Percentiles rank a stretch among this genome's conserved stretches.
Conservation (phyloP, 495 filamentous ascomycete species). For the Parathielavia appendiculata region DNA sequence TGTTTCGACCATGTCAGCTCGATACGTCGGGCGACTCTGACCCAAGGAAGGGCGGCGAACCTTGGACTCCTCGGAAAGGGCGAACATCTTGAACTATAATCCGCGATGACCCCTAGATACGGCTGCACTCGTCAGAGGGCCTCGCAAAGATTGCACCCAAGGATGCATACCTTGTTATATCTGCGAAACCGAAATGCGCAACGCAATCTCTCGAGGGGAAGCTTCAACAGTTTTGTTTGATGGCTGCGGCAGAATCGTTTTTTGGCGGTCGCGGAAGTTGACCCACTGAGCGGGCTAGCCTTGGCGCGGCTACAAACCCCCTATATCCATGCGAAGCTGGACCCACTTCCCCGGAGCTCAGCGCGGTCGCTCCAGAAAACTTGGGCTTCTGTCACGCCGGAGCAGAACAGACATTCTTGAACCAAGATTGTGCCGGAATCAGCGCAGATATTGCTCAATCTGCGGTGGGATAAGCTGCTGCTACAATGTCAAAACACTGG, state of each 20-base stretch:
- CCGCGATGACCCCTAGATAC: neutral
- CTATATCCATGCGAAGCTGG: neutral
- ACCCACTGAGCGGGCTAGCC: neutral
- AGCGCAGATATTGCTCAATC: neutral
- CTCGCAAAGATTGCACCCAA: neutral
- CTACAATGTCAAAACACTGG: slow-evolving; percentile 59
- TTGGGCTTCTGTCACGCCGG: neutral
- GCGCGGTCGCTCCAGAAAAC: neutral
- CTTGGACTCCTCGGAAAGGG: slow-evolving; percentile 96
- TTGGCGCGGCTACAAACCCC: slow-evolving; percentile 8
- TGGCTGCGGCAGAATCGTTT: slow-evolving; percentile 20
- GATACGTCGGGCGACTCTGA: neutral
- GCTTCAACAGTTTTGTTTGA: neutral
- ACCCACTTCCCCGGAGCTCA: neutral
- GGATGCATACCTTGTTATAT: neutral
- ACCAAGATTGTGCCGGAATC: neutral
- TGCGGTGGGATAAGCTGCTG: neutral
- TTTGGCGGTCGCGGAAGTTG: slow-evolving; percentile 12
- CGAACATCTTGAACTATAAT: slow-evolving; percentile 54
- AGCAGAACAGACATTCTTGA: neutral
- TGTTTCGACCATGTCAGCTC: slow-evolving; percentile 33
- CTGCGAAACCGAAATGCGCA: slow-evolving; percentile 3
- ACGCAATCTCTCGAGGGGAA: neutral
- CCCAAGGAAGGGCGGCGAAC: slow-evolving; percentile 40
- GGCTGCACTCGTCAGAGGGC: neutral